Base-by-base conservation (phyloP, 176 grass and related monocot species). In the Secale cereale region DNA sequence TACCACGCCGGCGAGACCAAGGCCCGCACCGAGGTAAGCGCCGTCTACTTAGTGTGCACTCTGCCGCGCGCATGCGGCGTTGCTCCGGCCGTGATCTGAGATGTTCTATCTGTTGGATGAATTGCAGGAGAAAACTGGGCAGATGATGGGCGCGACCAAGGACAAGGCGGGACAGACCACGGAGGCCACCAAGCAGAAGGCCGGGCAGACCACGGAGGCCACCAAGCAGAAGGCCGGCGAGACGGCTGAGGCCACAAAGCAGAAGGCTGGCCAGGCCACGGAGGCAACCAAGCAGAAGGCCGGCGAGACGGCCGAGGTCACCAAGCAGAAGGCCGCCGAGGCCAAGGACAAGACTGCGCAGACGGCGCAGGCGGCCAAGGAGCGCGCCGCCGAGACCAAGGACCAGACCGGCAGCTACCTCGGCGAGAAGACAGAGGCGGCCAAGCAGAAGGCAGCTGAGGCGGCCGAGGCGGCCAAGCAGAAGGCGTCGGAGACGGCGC, bases 1-100 rank as follows among this genome's bases (percentile, higher is more conserved):
- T 89, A 83, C 89, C 65, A 28, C 22, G 90, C 92, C 60, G 94
- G 90, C 75, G 90, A 94, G 78, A 85, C 87, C 90, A 97, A 94
- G 87, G 94, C 70, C 65, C 85, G 59, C 22, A 80, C 87, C 25
- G 87, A 97, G 94, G 94, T 94, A 9, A 13, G 22, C 30, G 16
- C 36, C 9, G 22, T 7, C 8, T 22, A 7, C 8, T 4, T 16
- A 17, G 41, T 48, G 14, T 52, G 19, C 2, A 3, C 54, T 57
- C 54, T 16, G 70, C 23, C 14, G 2, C 4, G 10, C 5, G 27
- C 27, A 20, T 6, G 43, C 70, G 62, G 13, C 13, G 62, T 14
- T 65, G 62, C 65, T 69, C 28, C 30, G 30, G 45, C 4, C 0
- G 26, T 12, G 50, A 12, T 17, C 14, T 31, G 8, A 10, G 2